Evolutionary conservation across 345 rosid species (phyloP), one percentile per base, ranked within the genome.

Genomic region (Salix purpurea): DNA sequence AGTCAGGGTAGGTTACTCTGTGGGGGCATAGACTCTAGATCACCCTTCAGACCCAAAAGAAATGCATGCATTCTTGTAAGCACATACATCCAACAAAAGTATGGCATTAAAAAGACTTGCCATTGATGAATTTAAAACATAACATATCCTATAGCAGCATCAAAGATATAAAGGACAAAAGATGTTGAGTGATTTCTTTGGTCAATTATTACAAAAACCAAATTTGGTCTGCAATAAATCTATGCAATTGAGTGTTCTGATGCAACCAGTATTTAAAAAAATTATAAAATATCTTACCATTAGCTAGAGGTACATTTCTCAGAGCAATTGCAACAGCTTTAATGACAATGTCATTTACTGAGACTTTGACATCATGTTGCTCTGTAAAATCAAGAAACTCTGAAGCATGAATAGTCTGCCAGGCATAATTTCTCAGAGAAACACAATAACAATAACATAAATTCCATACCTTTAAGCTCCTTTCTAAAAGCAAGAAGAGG

Each of bases 301-400:
- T 95, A 77, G 99, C 97, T 79, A 89, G 91, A 7, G 89, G 90
- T 77, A 91, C 92, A 85, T 90, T 91, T 83, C 91, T 89, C 70
- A 95, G 85, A 69, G 98, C 89, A 62, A 91, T 77, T 65, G 99
- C 93, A 73, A 93, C 97, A 70, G 93, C 97, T 88, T 95, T 93
- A 78, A 93, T 93, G 84, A 93, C 91, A 81, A 93, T 90, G 88
- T 95, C 99, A 83, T 95, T 95, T 48, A 95, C 98, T n/a, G 99
- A 95, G 73, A 93, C 97, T 87, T 93, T 93, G 52, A 83, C 80
- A 78, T 89, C 92, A 87, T 91, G 97, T 72, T 82, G 85, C 75
- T 95, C 99, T 95, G 96, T 52, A 85, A 83, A 83, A 79, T 10
- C 56, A 75, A 65, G 65, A 76, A 78, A 44, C 65, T 75, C 56